Evolutionary conservation across 768 basidiomycete species (phyloP).

Genomic region (Hericium coralloides): DNA sequence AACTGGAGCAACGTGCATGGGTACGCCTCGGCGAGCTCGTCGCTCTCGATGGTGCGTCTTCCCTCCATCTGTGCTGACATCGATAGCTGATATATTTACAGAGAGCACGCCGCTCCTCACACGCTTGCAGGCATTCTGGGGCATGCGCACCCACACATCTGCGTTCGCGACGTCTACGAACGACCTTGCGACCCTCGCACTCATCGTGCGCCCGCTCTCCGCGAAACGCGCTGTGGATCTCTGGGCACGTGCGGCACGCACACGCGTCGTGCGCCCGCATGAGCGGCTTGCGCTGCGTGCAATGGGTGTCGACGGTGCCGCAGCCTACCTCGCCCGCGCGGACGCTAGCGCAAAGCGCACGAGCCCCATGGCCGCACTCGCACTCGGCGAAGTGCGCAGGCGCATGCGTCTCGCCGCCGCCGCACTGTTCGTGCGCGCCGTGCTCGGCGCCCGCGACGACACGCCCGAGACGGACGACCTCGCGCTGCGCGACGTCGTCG

Average conservation of each 20-base stretch:
- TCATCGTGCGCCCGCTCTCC: conserved; percentile 40
- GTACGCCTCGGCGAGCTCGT: conserved; percentile 40
- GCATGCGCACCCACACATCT: conserved; percentile 35
- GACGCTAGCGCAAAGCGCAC: neutral
- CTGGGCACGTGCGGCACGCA: conserved; percentile 31
- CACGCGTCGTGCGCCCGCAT: conserved; percentile 28
- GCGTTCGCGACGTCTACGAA: conserved; percentile 31
- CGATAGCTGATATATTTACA: conserved; percentile 1
- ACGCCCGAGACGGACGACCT: conserved; percentile 19
- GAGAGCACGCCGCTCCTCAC: conserved; percentile 24
- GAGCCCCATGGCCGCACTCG: conserved; percentile 40
- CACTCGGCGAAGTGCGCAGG: conserved; percentile 38
- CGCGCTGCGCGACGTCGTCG: conserved; percentile 41
- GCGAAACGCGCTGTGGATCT: conserved; percentile 34
- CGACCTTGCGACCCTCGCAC: conserved; percentile 49
- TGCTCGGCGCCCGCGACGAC: conserved; percentile 17
- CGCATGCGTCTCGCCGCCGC: conserved; percentile 45
- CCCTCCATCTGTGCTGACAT: neutral
- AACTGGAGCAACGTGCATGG: conserved; percentile 41
- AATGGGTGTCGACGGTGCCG: conserved; percentile 47
- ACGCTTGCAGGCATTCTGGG: conserved; percentile 47
- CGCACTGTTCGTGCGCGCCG: conserved; percentile 42
- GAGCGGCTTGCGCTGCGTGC: conserved; percentile 48
- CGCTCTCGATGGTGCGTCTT: conserved; percentile 28
- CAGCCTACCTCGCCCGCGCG: conserved; percentile 25